Evolutionary conservation across 2,329 filamentous ascomycete species (phyloP), one percentile per base, ranked within the genome.

Genomic region (Verticillium dahliae): DNA sequence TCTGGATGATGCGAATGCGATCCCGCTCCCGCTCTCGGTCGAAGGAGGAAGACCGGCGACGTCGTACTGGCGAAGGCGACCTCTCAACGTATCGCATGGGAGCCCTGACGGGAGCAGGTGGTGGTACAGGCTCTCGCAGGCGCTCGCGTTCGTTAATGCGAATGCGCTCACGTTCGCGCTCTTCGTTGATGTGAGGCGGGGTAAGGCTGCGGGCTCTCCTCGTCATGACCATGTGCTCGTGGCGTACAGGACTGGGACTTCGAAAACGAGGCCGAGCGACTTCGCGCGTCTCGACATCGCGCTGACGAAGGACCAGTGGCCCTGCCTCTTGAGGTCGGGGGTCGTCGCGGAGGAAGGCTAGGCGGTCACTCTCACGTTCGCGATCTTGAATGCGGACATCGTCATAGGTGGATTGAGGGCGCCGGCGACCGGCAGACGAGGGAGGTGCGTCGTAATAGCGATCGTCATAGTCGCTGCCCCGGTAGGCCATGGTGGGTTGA

Each of bases 231-330:
- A 59, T 54, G 41, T 59, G 77, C 65, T 76, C 62, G 35, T 63
- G 60, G 50, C 65, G 63, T 31, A 71, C 64, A 31, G 79, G 79
- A 63, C 73, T 76, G 62, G 77, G 80, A 59, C 76, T 80, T 58
- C 78, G 75, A 52, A 73, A 75, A 60, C 77, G 78, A 60, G 77
- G 76, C 59, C 81, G 75, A 41, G 73, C 71, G 52, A 76, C 74
- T 69, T 85, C 82, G 62, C 82, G 68, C 1, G 80, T 83, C 73
- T 85, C 83, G 58, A 85, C 75, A 61, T 85, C 82, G 56, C 82
- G 78, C 66, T 81, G 74, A 59, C 83, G 80, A 57, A 86, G 76
- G 18, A 86, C 83, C 68, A 86, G 71, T 41, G 79, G 76, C 3
- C 82, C 82, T 33, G 78, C 72, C 62, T 85, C 82, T 33, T 71